Conservation (phyloP, 2,329 filamentous ascomycete species). For the Akanthomyces muscarius region DNA sequence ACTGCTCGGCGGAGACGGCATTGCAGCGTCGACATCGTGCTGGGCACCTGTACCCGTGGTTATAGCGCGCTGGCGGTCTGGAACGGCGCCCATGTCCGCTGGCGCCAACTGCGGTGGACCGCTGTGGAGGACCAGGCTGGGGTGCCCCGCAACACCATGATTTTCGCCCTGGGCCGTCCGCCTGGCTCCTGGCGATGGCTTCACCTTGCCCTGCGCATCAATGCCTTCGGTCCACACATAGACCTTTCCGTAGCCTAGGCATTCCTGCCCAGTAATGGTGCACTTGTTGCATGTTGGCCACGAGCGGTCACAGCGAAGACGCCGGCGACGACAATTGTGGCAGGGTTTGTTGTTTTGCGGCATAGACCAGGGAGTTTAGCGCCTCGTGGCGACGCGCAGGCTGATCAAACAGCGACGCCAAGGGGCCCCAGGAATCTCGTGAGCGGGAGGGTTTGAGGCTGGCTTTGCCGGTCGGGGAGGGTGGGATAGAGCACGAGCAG, state of each 20-base stretch:
- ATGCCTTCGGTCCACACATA: conserved; percentile 57
- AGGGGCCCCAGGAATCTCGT: not conserved
- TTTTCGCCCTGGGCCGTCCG: conserved; percentile 21
- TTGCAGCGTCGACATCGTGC: not conserved
- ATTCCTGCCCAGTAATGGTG: conserved; percentile 49
- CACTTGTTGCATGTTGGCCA: conserved; percentile 58
- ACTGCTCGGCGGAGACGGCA: not conserved
- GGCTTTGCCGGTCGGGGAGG: not conserved
- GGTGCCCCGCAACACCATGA: conserved; percentile 18
- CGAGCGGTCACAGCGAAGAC: conserved; percentile 59
- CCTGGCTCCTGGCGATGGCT: conserved; percentile 28
- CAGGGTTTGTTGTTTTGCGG: conserved; percentile 44
- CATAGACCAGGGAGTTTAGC: conserved; percentile 20
- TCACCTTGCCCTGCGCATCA: conserved; percentile 45
- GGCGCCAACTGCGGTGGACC: conserved; percentile 7
- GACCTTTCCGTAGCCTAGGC: conserved; percentile 58
- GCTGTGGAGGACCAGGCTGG: conserved; percentile 11
- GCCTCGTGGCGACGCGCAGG: not conserved
- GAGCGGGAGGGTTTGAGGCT: not conserved
- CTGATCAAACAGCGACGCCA: not conserved
- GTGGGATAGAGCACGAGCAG: not conserved
- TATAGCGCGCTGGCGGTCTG: conserved; percentile 1
- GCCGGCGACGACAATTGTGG: conserved; percentile 58
- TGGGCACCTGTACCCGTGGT: not conserved
- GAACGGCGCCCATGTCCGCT: not conserved